Conservation (phyloP, 148 eudicot species). For the Heliamphora exappendiculata region DNA sequence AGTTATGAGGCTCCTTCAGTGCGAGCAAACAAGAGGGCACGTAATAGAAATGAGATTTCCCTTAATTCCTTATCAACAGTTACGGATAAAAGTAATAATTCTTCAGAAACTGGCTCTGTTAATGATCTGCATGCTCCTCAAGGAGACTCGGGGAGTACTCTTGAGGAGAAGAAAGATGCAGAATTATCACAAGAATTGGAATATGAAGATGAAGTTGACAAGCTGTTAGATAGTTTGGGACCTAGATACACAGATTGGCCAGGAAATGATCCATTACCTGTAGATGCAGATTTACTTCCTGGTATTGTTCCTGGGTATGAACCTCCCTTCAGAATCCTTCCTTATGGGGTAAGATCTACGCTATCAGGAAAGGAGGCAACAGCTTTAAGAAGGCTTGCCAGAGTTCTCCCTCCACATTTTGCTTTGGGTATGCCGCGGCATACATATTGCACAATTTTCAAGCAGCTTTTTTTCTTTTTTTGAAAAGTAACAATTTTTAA, state of each 20-base stretch:
- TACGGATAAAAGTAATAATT: slow-evolving; percentile 17
- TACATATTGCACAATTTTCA: background rate
- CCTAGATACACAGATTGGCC: slow-evolving; percentile 93
- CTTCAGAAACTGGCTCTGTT: slow-evolving; percentile 19
- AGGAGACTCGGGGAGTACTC: slow-evolving; percentile 20
- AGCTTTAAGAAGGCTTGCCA: slow-evolving; percentile 73
- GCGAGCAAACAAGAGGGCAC: slow-evolving; percentile 25
- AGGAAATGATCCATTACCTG: slow-evolving; percentile 72
- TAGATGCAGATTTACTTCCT: slow-evolving; percentile 94
- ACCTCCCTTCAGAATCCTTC: slow-evolving; percentile 88
- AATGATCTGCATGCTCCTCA: slow-evolving; percentile 17
- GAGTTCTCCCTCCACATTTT: slow-evolving; percentile 92
- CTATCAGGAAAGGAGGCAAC: slow-evolving; percentile 75
- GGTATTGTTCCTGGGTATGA: slow-evolving; percentile 58
- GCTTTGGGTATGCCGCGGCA: slow-evolving; percentile 58
- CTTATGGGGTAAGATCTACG: slow-evolving; percentile 73
- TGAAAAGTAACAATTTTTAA: background rate
- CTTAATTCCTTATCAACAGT: slow-evolving; percentile 13
- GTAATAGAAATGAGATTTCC: slow-evolving; percentile 25
- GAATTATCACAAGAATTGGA: slow-evolving; percentile 32
- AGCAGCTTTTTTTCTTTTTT: background rate
- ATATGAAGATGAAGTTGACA: slow-evolving; percentile 86
- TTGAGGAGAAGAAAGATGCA: slow-evolving; percentile 18
- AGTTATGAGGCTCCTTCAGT: slow-evolving; percentile 53
- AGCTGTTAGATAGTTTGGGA: slow-evolving; percentile 71